A percentile compares a stretch with the other conserved stretches of the same genome.
Evolutionary conservation across 768 basidiomycete species (phyloP).

Genomic region (Dacryopinax spathularia): DNA sequence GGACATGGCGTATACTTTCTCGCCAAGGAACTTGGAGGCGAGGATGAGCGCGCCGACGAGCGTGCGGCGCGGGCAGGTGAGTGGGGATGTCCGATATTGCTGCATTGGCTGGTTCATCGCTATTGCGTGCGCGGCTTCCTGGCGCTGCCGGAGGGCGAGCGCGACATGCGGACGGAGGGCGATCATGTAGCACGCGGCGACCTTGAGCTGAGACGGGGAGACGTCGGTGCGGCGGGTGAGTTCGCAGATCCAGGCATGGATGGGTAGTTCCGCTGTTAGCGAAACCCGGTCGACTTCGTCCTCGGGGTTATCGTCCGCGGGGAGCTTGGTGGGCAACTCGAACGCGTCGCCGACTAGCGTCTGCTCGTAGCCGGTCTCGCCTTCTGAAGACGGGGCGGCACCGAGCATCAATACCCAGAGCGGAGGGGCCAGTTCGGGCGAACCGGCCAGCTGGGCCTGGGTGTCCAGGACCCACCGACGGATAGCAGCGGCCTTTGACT

Average conservation of each 20-base stretch:
- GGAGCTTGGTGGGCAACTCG: background rate
- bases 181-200: constrained; percentile 2
- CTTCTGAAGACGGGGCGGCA: background rate
- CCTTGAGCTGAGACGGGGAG: background rate
- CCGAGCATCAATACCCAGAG: background rate
- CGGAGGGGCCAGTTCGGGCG: background rate
- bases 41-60: constrained; percentile 81
- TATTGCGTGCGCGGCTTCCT: background rate
- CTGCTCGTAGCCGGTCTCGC: background rate
- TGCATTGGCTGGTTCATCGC: background rate
- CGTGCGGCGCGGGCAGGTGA: constrained; percentile 75
- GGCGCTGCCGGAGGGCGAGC: background rate
- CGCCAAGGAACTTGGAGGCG: constrained; percentile 86
- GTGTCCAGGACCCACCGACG: background rate
- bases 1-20: constrained; percentile 82
- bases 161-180: background rate
- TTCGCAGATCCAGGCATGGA: background rate
- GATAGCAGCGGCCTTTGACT: background rate
- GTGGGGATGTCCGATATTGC: constrained; percentile 37
- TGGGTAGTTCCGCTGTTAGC: background rate
- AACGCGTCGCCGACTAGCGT: background rate
- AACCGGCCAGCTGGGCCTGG: background rate
- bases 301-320: background rate
- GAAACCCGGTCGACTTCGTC: background rate
- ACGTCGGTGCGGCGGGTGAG: background rate